Evolutionary conservation across 148 eudicot species (phyloP).

Genomic region (Rhododendron henanense): DNA sequence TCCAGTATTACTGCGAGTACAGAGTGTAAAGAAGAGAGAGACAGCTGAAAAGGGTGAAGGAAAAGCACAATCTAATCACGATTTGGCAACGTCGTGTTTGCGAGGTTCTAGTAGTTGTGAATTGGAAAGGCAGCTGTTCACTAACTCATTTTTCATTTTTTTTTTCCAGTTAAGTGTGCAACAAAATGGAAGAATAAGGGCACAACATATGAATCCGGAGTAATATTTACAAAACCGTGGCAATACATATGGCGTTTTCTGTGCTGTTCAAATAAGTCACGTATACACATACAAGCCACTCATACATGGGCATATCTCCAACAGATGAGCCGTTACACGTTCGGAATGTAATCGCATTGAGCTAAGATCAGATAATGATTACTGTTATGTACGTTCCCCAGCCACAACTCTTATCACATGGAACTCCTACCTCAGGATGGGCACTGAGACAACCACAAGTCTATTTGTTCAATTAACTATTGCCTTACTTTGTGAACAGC

Average conservation of each 20-base stretch:
- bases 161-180: neutral
- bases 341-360: neutral
- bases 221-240: neutral
- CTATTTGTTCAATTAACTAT: slow-evolving; percentile 62
- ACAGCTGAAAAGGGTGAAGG: neutral
- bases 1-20: neutral
- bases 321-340: slow-evolving; percentile 9
- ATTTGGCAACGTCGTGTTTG: too few species aligned
- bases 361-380: neutral
- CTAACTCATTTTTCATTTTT: neutral
- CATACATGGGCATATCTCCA: neutral
- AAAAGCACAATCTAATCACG: neutral
- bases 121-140: too few species aligned
- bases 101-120: too few species aligned
- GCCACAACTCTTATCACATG: slow-evolving; percentile 21
- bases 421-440: slow-evolving; percentile 43
- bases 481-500: slow-evolving; percentile 90
- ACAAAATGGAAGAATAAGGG: neutral
- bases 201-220: neutral
- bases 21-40: neutral
- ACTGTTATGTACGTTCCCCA: neutral
- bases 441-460: slow-evolving; percentile 92
- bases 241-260: neutral
- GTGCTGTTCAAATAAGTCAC: neutral
- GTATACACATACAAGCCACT: neutral